Conservation (phyloP, 1,284 basidiomycete genomes). For the Sanghuangporus weigelae region DNA sequence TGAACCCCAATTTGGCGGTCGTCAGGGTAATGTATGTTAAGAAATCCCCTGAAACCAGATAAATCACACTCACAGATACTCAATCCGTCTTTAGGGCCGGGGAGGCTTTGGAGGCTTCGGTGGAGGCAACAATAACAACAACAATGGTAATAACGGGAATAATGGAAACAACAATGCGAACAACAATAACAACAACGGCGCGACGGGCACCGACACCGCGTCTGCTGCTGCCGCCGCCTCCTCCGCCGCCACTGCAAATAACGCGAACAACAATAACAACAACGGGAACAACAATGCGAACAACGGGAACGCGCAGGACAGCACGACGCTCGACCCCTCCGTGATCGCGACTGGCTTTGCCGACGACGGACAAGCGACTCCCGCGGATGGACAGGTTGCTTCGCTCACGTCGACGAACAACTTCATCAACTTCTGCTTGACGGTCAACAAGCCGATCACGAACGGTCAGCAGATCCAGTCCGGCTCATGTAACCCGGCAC, state of each 20-base stretch:
- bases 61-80: neutral
- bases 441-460: slow-evolving; percentile 48
- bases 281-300: neutral
- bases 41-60: neutral
- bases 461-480: slow-evolving; percentile 53
- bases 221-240: slow-evolving; percentile 18
- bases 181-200: slow-evolving; percentile 17
- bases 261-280: slow-evolving; percentile 24
- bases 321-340: slow-evolving; percentile 45
- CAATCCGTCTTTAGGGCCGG: slow-evolving; percentile 13
- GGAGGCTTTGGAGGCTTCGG: slow-evolving; percentile 22
- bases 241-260: neutral
- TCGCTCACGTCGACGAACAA: slow-evolving; percentile 64
- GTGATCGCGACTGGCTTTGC: slow-evolving; percentile 49
- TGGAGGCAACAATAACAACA: slow-evolving; percentile 13
- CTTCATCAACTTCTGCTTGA: slow-evolving; percentile 67
- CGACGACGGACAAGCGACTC: slow-evolving; percentile 41
- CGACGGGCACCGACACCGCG: slow-evolving; percentile 16
- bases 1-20: neutral
- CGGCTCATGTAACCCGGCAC: slow-evolving; percentile 61
- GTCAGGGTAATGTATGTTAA: slow-evolving; percentile 11
- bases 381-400: slow-evolving; percentile 46
- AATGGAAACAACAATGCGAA: slow-evolving; percentile 16
- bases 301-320: slow-evolving; percentile 2
- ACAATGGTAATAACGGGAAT: slow-evolving; percentile 4